Conservation (phyloP, 2,329 filamentous ascomycete species). For the Endoconidiophora polonica region DNA sequence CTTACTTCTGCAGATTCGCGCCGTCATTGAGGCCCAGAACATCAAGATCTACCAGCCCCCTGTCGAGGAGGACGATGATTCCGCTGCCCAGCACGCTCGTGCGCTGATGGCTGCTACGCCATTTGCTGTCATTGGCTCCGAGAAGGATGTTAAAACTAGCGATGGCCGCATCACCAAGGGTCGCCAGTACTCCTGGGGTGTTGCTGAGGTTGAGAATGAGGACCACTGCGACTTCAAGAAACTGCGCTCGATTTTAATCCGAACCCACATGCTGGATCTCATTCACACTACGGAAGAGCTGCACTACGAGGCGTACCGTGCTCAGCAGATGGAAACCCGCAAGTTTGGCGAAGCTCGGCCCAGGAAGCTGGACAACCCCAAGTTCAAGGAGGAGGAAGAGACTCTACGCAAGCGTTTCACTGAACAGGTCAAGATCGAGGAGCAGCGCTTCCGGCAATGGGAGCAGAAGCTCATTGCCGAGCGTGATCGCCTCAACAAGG, state of each 20-base stretch:
- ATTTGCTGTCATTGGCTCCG: slow-evolving; percentile 95
- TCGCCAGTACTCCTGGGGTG: slow-evolving; percentile 97
- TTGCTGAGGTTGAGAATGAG: slow-evolving; percentile 98
- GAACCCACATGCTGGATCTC: slow-evolving; percentile 98
- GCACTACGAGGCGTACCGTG: slow-evolving; percentile 98
- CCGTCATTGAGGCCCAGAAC: slow-evolving; percentile 91
- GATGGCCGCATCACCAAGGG: slow-evolving; percentile 97
- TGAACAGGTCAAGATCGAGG: slow-evolving; percentile 99
- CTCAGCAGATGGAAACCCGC: slow-evolving; percentile 98
- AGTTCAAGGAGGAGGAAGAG: slow-evolving; percentile 99
- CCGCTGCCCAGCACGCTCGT: slow-evolving; percentile 84
- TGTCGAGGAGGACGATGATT: slow-evolving; percentile 94
- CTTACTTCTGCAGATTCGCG: slow-evolving; percentile 50
- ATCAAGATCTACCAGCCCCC: slow-evolving; percentile 99
- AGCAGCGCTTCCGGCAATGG: slow-evolving; percentile 98
- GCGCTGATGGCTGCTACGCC: slow-evolving; percentile 94
- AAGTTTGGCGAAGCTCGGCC: slow-evolving; percentile 97
- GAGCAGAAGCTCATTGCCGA: slow-evolving; percentile 99
- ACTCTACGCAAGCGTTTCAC: slow-evolving; percentile 96
- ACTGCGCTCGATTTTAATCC: slow-evolving; percentile 93
- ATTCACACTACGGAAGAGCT: slow-evolving; percentile 99
- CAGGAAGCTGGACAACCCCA: slow-evolving; percentile 97
- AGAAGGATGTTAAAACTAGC: slow-evolving; percentile 95
- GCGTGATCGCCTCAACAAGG: slow-evolving; percentile 98
- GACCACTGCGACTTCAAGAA: slow-evolving; percentile 99